Base-by-base conservation (phyloP, 192 early-diverging fungal species). In the Geranomyces variabilis region DNA sequence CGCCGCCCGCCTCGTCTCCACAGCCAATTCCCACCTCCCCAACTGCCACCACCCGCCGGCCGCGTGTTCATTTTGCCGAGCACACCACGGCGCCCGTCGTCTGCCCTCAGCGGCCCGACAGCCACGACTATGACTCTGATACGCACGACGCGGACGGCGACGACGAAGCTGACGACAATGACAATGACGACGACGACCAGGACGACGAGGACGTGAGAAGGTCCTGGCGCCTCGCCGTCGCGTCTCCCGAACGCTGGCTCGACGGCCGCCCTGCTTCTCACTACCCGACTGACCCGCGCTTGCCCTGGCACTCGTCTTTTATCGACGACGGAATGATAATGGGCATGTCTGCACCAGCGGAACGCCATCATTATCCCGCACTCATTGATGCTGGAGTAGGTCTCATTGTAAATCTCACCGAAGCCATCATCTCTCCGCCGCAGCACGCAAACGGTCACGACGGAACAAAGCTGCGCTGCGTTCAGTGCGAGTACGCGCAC, bases 371-470 rank as follows among this genome's bases (percentile, higher is more conserved):
- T 66, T 82, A 72, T 51, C 46, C 46, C 0, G 73, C 83, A 1
- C 47, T 84, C n/a, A 21, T 30, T 19, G 74, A 75, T 13, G 44
- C 49, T 4, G 56, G 63, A 10, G 77, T 84, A 13, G 77, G 78
- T 34, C 64, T 84, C 21, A 78, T 84, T 51, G 83, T 84, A 15
- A 84, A 84, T 51, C 62, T 80, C 51, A 84, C 79, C 12, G 83
- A 84, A 58, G 21, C 64, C 55, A 48, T 79, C 22, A 70, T 84
- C 26, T 70, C 70, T 22, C 67, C 70, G 6, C 72, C 66, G 4
- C 51, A 53, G 15, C 19, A n/a, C 7, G 24, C 24, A 6, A 53
- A 17, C 4, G n/a, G 19, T 10, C 46, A 26, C 51, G 28, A 47
- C n/a, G n/a, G 22, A 45, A 48, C 24, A n/a, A 15, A 53, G 46